These are phyloP conservation scores for Graphilbum fragrans DNA, from an alignment of 2,329 filamentous ascomycete genomes.

Conservation along the genomic window DNA sequence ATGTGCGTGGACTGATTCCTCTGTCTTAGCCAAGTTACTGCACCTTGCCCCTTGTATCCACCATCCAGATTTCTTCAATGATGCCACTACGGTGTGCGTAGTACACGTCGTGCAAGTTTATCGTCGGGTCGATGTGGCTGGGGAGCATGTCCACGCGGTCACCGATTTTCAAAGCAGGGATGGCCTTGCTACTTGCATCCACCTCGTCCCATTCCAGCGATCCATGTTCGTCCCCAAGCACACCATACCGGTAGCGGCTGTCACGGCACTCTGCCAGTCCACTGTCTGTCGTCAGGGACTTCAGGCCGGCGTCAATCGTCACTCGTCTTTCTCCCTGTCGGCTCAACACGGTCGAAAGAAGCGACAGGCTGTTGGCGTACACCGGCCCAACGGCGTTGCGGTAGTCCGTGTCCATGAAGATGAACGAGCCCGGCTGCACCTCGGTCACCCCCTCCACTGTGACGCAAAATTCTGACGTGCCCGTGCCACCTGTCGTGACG, in stretches of 20 bases:
- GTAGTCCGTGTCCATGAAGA: constrained; percentile 47
- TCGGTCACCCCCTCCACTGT: constrained; percentile 37
- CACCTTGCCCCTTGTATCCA: constrained; percentile 37
- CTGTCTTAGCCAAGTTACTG: too few species aligned
- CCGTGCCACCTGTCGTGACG: constrained; percentile 39
- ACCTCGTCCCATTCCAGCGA: constrained; percentile 30
- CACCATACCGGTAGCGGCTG: constrained; percentile 26
- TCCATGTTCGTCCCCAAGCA: constrained; percentile 37
- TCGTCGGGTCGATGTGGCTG: constrained; percentile 41
- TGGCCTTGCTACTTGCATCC: background rate
- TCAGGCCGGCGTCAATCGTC: constrained; percentile 37
- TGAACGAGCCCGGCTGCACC: constrained; percentile 40
- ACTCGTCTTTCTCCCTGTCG: constrained; percentile 28
- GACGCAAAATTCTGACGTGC: constrained; percentile 40
- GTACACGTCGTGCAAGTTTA: constrained; percentile 39
- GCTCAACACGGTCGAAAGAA: constrained; percentile 35
- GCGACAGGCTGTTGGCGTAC: constrained; percentile 34
- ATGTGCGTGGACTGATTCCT: too few species aligned
- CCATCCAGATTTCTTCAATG: constrained; percentile 37
- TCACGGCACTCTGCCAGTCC: constrained; percentile 35
- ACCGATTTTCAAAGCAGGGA: constrained; percentile 25
- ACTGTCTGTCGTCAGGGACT: constrained; percentile 38
- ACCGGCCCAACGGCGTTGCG: constrained; percentile 35
- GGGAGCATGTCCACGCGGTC: constrained; percentile 39
- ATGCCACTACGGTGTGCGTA: constrained; percentile 33